Percentiles rank a stretch among this genome's conserved stretches.
These are phyloP conservation scores for Trichophyton simii DNA, from an alignment of 2,329 filamentous ascomycete species.

Conservation along the genomic window DNA sequence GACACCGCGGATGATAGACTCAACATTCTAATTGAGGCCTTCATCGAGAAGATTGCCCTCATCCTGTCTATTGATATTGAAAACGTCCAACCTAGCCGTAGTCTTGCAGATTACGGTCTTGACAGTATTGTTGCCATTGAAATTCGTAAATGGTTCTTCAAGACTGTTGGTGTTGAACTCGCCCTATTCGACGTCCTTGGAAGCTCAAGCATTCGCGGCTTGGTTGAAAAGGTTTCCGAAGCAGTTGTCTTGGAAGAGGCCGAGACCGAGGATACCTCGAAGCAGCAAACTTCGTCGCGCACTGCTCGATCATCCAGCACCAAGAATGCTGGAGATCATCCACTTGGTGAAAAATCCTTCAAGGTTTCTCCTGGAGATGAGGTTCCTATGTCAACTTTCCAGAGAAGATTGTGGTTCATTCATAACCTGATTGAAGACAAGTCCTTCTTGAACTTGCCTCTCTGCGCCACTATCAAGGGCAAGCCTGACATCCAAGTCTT, in stretches of 20 bases:
- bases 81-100: conserved; percentile 8
- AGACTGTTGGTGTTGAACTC: conserved; percentile 17
- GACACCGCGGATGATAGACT: conserved; percentile 8
- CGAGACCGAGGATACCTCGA: background rate
- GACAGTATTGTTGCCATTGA: conserved; percentile 17
- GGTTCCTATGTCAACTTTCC: conserved; percentile 19
- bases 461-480: conserved; percentile 13
- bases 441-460: conserved; percentile 15
- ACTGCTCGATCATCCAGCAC: background rate
- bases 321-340: background rate
- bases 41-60: conserved; percentile 11
- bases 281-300: background rate
- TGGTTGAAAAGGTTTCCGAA: conserved; percentile 14
- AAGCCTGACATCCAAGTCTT: conserved; percentile 10
- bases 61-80: conserved; percentile 9
- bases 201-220: conserved; percentile 15
- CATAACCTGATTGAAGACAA: conserved; percentile 17
- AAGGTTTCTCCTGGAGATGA: conserved; percentile 7
- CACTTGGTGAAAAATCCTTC: conserved; percentile 10
- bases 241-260: conserved; percentile 4
- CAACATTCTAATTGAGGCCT: conserved; percentile 10
- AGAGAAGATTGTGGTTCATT: conserved; percentile 17
- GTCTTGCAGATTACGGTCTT: conserved; percentile 15
- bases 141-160: conserved; percentile 17
- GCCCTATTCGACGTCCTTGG: conserved; percentile 18